Base-by-base conservation (phyloP, 257 asterid species). In the Misopates orontium region DNA sequence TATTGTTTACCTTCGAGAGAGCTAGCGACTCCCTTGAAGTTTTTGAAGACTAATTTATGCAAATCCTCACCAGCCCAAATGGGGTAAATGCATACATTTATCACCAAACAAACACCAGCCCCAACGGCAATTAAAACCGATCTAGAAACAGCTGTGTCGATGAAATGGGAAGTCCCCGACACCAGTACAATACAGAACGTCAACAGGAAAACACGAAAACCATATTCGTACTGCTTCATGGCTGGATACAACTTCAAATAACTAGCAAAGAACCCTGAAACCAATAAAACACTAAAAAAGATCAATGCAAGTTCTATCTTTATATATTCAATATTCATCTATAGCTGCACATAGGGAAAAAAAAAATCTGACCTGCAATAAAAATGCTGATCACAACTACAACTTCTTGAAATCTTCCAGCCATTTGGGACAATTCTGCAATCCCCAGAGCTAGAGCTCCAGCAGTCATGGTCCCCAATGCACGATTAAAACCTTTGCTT, bases 1-100 rank as follows among this genome's bases (percentile, higher is more conserved):
- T 49, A 68, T 67, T 50, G 18, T 21, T 53, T 62, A 86, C 98
- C 96, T 85, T 91, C 96, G 44, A 91, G 73, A 70, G 96, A 86
- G 61, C 75, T 73, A 14, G 96, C 96, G 12, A 91, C 95, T n/a
- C 83, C 90, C 75, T 71, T 82, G 70, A 91, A 86, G 73, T 91
- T 91, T 58, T 85, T 86, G 25, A 85, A 96, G 1, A 88, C 92
- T 67, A 88, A 71, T 70, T 91, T 91, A 71, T 88, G 98, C 89
- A 91, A 75, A 81, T 91, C 96, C 62, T 91, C 98, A 31, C 98
- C 98, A 12, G 96, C 85, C 96, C 98, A 91, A 73, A 91, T 91
- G 64, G 98, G 98, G 23, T 73, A 91, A 64, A 91, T 36, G 54
- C 95, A 91, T 0, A 80, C 69, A 64, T 91, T 88, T 47, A 91